Evolutionary conservation across 2,329 filamentous ascomycete species (phyloP), one percentile per base, ranked within the genome.

Genomic region (Proliferodiscus dingleyae): DNA sequence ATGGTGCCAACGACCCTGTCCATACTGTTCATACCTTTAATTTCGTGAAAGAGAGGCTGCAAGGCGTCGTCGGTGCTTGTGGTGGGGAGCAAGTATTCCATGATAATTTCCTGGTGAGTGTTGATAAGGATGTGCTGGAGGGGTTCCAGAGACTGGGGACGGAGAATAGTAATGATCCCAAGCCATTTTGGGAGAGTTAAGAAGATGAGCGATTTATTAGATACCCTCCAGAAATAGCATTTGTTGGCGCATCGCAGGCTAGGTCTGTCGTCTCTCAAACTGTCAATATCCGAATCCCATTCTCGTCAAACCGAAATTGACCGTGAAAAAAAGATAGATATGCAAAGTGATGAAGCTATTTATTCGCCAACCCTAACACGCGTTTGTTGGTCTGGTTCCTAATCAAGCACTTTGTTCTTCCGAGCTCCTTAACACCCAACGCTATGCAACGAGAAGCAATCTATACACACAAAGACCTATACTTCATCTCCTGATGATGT

Each of bases 51-150:
- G 72, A 78, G 50, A 75, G 80, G 43, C 61, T 93, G 26, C 71
- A 77, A 45, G 69, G 72, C 11, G 67, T 83, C 4, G 75, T 89
- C 16, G 68, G 69, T 41, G 68, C 71, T 3, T 72, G 72, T 3
- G 87, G 87, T 2, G 85, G 85, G 0, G 76, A 83, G 56, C 71
- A 77, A 40, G 67, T 62, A 3, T 91, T 93, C 62, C 74, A 83
- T 61, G 73, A 78, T 45, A 73, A 83, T 41, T 90, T 83, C 79
- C 66, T 81, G 11, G 73, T 73, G n/a, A 86, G 89, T 51, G 85
- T 93, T 21, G 87, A 93, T 63, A 74, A 73, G 55, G 81, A 89
- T 48, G 77, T 90, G 13, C 57, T 91, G 50, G 70, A 70, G 9
- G 77, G 73, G n/a, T 91, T 89, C 61, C 67, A 72, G 54, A 58